These are phyloP conservation scores for Ormosia emarginata DNA, from an alignment of 306 rosid genomes.

Conservation along the genomic window DNA sequence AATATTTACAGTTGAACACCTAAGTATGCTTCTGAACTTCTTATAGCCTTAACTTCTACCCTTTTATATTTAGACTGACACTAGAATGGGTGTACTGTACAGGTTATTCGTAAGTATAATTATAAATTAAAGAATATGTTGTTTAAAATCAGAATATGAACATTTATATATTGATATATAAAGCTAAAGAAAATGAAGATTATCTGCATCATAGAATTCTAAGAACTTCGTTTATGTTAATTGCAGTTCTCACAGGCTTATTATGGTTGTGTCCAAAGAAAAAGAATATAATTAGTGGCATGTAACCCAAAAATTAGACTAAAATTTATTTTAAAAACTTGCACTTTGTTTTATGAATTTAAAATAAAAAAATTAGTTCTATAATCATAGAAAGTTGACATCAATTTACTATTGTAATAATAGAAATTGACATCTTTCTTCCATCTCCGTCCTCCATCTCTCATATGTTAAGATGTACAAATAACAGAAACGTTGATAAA, in stretches of 20 bases:
- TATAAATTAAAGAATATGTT: neutral
- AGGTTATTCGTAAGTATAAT: neutral
- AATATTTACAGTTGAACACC: neutral
- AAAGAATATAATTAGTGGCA: neutral
- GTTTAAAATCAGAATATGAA: neutral
- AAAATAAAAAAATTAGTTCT: no score
- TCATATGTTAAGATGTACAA: no score
- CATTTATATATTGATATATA: neutral
- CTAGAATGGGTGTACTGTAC: neutral
- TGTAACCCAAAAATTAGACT: neutral
- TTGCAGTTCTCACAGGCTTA: neutral
- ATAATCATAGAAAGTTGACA: no score
- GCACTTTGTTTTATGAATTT: neutral
- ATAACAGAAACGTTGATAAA: no score
- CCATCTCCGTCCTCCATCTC: no score
- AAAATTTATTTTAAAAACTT: neutral
- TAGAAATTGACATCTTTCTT: no score
- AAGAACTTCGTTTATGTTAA: neutral
- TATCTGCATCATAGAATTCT: neutral
- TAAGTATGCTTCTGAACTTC: neutral
- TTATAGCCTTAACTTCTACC: neutral
- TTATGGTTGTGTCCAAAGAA: neutral
- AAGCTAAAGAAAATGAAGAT: neutral
- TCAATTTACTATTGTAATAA: no score
- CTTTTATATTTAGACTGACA: neutral